These are phyloP conservation scores for Globisporangium polare DNA, from an alignment of 352 stramenopile genomes.

Conservation along the genomic window DNA sequence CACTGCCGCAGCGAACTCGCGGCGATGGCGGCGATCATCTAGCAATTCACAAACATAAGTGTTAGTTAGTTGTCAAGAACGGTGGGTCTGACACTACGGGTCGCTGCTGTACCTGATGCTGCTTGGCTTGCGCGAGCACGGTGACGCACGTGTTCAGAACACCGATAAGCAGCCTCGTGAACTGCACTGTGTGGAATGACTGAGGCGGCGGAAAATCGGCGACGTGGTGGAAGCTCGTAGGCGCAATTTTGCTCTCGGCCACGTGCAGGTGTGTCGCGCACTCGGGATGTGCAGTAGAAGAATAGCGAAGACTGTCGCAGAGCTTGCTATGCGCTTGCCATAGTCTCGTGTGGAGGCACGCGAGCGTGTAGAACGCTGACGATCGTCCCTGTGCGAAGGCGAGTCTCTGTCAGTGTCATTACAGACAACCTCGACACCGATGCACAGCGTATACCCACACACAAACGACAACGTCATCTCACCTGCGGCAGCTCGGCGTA, in stretches of 20 bases:
- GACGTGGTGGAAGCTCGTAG: slow-evolving; percentile 18
- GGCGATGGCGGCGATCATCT: slow-evolving; percentile 25
- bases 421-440: not conserved
- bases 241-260: slow-evolving; percentile 9
- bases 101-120: slow-evolving; percentile 26
- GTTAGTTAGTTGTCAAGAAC: not conserved
- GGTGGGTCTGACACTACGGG: not conserved
- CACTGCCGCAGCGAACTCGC: slow-evolving; percentile 31
- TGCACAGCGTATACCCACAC: not conserved
- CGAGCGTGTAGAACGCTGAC: slow-evolving; percentile 34
- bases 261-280: slow-evolving; percentile 6
- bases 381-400: slow-evolving; percentile 4
- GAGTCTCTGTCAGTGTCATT: not conserved
- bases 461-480: not conserved
- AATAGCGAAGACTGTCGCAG: slow-evolving; percentile 16
- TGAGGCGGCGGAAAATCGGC: slow-evolving; percentile 41
- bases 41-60: not conserved
- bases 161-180: slow-evolving; percentile 44
- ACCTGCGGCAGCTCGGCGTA: slow-evolving; percentile 50
- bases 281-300: not conserved
- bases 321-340: slow-evolving; percentile 37
- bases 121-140: slow-evolving; percentile 26
- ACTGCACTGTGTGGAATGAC: slow-evolving; percentile 36
- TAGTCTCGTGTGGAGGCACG: slow-evolving; percentile 46
- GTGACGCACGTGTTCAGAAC: slow-evolving; percentile 35